These are phyloP conservation scores for Suillus variegatus DNA, from an alignment of 768 basidiomycete species.

Conservation along the genomic window DNA sequence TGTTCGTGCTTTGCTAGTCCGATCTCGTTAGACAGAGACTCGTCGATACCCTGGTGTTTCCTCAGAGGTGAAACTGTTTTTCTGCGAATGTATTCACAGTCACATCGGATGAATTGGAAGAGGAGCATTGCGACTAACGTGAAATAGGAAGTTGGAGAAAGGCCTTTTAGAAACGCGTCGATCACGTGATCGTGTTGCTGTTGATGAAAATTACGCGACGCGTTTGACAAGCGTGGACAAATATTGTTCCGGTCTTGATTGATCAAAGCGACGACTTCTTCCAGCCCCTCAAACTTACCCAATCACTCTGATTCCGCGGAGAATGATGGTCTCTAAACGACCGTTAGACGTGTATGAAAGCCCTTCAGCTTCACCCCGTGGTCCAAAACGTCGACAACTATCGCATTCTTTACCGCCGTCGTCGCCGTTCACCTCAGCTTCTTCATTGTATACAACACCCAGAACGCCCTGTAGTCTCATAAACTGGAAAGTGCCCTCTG, in stretches of 20 bases:
- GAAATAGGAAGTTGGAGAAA: no score
- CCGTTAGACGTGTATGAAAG: conserved; percentile 27
- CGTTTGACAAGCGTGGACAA: conserved; percentile 2
- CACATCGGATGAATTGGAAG: neutral
- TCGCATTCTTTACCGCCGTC: conserved; percentile 26
- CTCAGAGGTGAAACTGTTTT: no score
- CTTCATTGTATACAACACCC: conserved; percentile 29
- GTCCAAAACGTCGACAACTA: conserved; percentile 27
- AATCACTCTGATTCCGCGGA: neutral
- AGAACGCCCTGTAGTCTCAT: conserved; percentile 35
- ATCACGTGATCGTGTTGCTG: conserved; percentile 14
- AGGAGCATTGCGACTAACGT: neutral
- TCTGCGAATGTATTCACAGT: no score
- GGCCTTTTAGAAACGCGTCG: neutral
- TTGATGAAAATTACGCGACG: conserved; percentile 16
- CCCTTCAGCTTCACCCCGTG: conserved; percentile 29
- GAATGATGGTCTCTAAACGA: conserved; percentile 30
- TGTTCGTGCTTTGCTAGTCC: no score
- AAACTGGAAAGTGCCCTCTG: conserved; percentile 51
- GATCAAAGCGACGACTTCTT: neutral
- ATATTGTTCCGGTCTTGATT: neutral
- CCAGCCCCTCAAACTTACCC: neutral
- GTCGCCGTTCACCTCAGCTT: conserved; percentile 29
- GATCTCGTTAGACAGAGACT: no score
- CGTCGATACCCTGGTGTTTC: no score